Percentiles rank a stretch among this genome's conserved stretches.
Conservation (phyloP, 164 flowering plant genomes). For the Aristolochia contorta region DNA sequence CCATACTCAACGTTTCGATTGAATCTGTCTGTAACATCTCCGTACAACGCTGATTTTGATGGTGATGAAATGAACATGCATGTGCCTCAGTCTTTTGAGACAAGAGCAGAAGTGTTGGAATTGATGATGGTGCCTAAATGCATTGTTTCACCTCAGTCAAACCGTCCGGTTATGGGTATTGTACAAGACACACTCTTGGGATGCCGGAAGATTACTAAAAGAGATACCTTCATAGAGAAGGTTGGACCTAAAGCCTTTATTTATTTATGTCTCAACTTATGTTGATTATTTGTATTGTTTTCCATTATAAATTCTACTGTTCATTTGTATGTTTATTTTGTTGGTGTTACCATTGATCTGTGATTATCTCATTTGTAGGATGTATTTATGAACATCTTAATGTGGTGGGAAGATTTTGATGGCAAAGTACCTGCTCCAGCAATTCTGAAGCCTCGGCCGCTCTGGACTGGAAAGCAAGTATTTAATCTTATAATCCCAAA, state of each 20-base stretch:
- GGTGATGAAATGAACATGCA: constrained; percentile 99
- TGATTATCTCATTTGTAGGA: constrained; percentile 72
- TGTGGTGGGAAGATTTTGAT: constrained; percentile 99
- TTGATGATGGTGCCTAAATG: constrained; percentile 99
- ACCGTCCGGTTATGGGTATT: constrained; percentile 98
- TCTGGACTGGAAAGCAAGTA: constrained; percentile 99
- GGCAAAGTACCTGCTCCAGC: constrained; percentile 96
- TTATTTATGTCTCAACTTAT: background rate
- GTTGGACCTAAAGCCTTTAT: constrained; percentile 17
- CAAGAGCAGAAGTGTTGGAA: constrained; percentile 98
- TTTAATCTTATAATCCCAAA: constrained; percentile 94
- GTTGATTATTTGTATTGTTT: too few relatives aligned
- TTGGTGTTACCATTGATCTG: too few relatives aligned
- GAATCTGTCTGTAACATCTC: constrained; percentile 93
- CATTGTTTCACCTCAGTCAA: constrained; percentile 94
- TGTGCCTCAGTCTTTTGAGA: constrained; percentile 99
- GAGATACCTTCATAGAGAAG: constrained; percentile 97
- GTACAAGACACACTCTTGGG: constrained; percentile 98
- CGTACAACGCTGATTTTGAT: constrained; percentile 99
- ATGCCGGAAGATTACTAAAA: constrained; percentile 91
- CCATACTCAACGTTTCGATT: constrained; percentile 95
- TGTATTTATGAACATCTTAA: constrained; percentile 93
- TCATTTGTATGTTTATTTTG: background rate
- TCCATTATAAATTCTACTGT: too few relatives aligned
- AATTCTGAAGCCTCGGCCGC: constrained; percentile 88